Evolutionary conservation across 2,329 filamentous ascomycete species (phyloP).

Genomic region (Aspergillus nomiae): DNA sequence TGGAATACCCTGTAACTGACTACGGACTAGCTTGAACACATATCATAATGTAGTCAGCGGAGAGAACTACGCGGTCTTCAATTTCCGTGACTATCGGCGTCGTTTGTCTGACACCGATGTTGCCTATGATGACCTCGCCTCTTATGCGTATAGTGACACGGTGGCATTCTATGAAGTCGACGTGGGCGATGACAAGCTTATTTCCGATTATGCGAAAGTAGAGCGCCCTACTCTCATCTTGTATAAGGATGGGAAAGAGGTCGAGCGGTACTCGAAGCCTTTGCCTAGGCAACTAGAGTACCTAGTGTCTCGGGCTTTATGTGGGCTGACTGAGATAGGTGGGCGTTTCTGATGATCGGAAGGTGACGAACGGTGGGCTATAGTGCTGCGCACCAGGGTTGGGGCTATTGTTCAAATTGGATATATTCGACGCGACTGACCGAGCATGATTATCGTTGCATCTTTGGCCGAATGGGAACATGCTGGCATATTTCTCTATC

Average conservation of each 20-base stretch:
- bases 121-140: neutral
- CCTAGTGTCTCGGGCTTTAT: neutral
- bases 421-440: neutral
- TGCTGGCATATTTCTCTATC: neutral
- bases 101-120: neutral
- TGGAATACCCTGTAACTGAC: neutral
- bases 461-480: neutral
- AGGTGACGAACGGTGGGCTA: neutral
- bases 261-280: neutral
- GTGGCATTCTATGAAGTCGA: conserved; percentile 3
- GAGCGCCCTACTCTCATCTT: neutral
- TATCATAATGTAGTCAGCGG: neutral
- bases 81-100: neutral
- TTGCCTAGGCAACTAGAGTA: neutral
- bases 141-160: neutral
- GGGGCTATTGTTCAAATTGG: neutral
- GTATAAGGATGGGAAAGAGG: neutral
- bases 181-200: neutral
- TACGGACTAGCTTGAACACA: neutral
- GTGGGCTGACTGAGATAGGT: neutral
- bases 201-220: neutral
- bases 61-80: neutral
- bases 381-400: neutral
- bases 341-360: neutral
- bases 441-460: neutral